Percentiles rank a stretch among this genome's conserved stretches.
phyloP scores from a whole-genome alignment of 2,329 filamentous ascomycete genomes.

The Aspergillus sp. region DNA sequence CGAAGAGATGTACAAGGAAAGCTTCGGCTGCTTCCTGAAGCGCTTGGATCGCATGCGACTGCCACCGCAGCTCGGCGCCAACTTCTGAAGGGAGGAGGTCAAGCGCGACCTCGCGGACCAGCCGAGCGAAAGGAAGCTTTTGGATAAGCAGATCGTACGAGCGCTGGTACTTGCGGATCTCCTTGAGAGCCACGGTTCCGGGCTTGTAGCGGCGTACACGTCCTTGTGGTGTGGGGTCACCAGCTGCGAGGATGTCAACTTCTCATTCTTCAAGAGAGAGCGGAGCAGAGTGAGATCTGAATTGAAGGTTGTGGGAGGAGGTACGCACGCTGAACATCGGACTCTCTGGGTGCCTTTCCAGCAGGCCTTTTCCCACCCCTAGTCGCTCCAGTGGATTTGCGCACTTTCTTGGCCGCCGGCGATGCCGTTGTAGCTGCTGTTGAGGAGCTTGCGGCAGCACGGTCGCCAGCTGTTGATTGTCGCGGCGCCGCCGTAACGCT shows the following conservation, averaged over 20 bases:
- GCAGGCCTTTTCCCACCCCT: slow-evolving; percentile 26
- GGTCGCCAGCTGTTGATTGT: slow-evolving; percentile 7
- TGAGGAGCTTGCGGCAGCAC: slow-evolving; percentile 19
- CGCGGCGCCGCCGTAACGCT: slow-evolving; percentile 6
- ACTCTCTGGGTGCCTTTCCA: slow-evolving; percentile 20
- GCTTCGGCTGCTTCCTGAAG: slow-evolving; percentile 96
- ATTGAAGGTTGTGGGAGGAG: neutral
- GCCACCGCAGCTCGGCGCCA: slow-evolving; percentile 81
- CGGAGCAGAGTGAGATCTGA: neutral
- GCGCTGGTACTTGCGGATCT: slow-evolving; percentile 89
- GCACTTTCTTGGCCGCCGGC: slow-evolving; percentile 13
- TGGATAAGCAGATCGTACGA: slow-evolving; percentile 81
- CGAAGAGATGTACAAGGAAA: slow-evolving; percentile 93
- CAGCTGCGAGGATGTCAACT: slow-evolving; percentile 53
- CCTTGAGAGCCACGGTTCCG: slow-evolving; percentile 83
- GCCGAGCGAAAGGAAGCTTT: slow-evolving; percentile 53
- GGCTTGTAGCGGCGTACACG: slow-evolving; percentile 67
- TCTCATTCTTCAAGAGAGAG: neutral
- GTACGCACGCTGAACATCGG: slow-evolving; percentile 43
- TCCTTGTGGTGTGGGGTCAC: slow-evolving; percentile 69
- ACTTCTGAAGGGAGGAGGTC: slow-evolving; percentile 58
- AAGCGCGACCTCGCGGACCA: slow-evolving; percentile 57
- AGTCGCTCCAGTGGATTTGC: slow-evolving; percentile 21
- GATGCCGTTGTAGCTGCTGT: slow-evolving; percentile 10
- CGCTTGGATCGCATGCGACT: slow-evolving; percentile 90